Evolutionary conservation across 2,329 filamentous ascomycete genomes (phyloP).

Genomic region (Penicillium sp.): DNA sequence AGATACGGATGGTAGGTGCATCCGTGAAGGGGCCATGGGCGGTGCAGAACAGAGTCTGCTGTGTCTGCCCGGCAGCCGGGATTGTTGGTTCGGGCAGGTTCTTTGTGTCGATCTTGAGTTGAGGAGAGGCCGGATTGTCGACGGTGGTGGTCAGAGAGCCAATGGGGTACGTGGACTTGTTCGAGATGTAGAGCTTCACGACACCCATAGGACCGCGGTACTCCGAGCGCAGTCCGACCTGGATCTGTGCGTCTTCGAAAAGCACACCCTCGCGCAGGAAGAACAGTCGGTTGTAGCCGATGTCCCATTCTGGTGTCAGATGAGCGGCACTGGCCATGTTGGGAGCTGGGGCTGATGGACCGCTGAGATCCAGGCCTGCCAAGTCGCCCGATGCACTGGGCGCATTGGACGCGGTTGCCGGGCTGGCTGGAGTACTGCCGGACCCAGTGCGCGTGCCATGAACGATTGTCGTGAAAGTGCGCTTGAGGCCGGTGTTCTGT

Average conservation of each 20-base stretch:
- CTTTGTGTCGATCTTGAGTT: conserved; percentile 84
- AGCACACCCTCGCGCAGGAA: conserved; percentile 80
- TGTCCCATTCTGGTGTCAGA: conserved; percentile 90
- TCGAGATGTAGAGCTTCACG: conserved; percentile 91
- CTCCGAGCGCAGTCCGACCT: conserved; percentile 87
- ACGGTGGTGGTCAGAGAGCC: conserved; percentile 92
- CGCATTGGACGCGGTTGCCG: conserved; percentile 45
- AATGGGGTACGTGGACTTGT: conserved; percentile 83
- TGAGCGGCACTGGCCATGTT: conserved; percentile 92
- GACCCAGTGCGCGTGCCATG: conserved; percentile 41
- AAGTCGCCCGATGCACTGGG: conserved; percentile 64
- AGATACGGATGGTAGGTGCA: conserved; percentile 87
- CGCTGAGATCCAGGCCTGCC: conserved; percentile 76
- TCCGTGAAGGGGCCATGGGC: conserved; percentile 77
- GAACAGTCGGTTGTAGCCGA: conserved; percentile 80
- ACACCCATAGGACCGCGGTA: conserved; percentile 95
- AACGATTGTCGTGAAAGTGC: conserved; percentile 69
- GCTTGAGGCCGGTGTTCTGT: conserved; percentile 78
- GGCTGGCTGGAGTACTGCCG: conserved; percentile 35
- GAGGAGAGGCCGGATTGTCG: conserved; percentile 64
- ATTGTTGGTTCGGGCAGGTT: conserved; percentile 82
- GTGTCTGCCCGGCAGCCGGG: conserved; percentile 70
- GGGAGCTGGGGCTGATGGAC: conserved; percentile 61
- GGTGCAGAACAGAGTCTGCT: conserved; percentile 95
- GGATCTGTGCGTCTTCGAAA: conserved; percentile 92